Evolutionary conservation across 345 rosid species (phyloP).

Genomic region (Mercurialis annua): DNA sequence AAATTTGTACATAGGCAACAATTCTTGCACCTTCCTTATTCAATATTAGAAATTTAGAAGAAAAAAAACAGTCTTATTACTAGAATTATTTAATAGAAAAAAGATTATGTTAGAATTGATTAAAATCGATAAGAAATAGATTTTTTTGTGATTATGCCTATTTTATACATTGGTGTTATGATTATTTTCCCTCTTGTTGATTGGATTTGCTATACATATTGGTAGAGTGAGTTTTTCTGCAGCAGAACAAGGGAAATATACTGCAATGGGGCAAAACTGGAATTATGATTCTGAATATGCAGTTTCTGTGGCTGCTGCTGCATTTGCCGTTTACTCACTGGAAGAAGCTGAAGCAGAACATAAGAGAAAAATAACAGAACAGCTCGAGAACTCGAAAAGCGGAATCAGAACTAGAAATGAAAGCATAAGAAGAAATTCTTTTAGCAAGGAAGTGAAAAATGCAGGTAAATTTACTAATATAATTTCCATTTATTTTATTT

Average conservation of each 20-base stretch:
- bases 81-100: too few relatives aligned
- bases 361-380: constrained; percentile 35
- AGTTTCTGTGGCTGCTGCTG: constrained; percentile 57
- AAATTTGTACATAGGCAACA: neutral
- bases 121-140: too few relatives aligned
- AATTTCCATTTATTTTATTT: neutral
- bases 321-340: constrained; percentile 39
- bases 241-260: constrained; percentile 12
- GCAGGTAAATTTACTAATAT: constrained; percentile 11
- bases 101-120: too few relatives aligned
- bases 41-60: neutral
- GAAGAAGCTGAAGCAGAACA: constrained; percentile 38
- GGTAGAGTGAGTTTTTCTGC: constrained; percentile 33
- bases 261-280: constrained; percentile 25
- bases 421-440: constrained; percentile 19
- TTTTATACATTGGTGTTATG: neutral
- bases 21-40: too few relatives aligned
- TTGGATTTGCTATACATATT: neutral
- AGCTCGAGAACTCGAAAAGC: constrained; percentile 30
- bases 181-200: neutral
- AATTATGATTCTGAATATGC: constrained; percentile 38
- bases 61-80: neutral
- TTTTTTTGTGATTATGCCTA: too few relatives aligned
- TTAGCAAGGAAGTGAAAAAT: constrained; percentile 25
- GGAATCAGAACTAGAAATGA: constrained; percentile 19